phyloP scores from a whole-genome alignment of 257 asterid species.

The Leptodermis oblonga region DNA sequence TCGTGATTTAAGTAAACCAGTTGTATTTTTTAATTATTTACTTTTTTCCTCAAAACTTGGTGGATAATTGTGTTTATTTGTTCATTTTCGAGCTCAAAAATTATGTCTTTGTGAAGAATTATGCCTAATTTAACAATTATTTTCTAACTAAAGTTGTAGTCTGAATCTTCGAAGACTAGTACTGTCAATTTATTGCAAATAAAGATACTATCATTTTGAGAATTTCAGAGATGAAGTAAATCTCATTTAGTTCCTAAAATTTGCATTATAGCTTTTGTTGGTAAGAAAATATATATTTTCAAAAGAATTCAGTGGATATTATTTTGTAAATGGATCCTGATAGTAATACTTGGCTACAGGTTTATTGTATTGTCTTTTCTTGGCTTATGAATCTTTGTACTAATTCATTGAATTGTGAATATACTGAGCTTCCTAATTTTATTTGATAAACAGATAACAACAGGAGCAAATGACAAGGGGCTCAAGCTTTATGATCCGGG shows the following conservation, averaged over 20 bases:
- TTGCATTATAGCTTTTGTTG: background rate
- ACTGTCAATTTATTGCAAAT: background rate
- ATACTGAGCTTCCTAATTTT: constrained; percentile 6
- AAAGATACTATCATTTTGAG: no score
- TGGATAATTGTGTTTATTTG: background rate
- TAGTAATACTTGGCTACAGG: background rate
- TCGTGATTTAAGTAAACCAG: background rate
- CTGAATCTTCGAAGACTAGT: background rate
- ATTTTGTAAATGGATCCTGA: background rate
- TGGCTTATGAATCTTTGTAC: no score
- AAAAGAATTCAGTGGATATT: no score
- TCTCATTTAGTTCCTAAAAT: background rate
- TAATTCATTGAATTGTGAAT: background rate
- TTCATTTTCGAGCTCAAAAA: background rate
- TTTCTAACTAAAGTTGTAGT: background rate
- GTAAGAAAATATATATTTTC: no score
- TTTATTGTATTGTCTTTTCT: no score
- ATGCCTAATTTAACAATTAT: background rate
- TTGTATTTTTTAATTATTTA: background rate
- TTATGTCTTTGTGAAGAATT: background rate
- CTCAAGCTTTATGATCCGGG: constrained; percentile 98
- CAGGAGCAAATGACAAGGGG: constrained; percentile 80
- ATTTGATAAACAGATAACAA: constrained; percentile 54
- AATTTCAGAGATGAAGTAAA: no score
- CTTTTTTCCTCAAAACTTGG: no score